Base-by-base conservation (phyloP, 306 rosid species). In the Glycine tomentella region DNA sequence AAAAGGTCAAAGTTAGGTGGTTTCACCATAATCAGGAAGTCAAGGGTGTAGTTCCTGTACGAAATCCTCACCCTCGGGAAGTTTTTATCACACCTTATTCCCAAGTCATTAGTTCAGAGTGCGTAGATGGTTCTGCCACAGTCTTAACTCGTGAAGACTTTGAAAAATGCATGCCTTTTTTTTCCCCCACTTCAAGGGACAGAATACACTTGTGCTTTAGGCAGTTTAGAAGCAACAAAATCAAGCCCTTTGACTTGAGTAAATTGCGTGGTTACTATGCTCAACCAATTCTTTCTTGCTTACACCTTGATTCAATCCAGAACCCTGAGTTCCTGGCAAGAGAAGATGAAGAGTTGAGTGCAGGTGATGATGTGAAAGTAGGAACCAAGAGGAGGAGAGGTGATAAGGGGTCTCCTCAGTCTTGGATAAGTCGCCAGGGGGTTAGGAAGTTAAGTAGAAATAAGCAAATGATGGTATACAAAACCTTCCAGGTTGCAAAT, bases 1-100 rank as follows among this genome's bases (percentile, higher is more conserved):
- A 92, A 83, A 95, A 93, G 90, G 96, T 95, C 34, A 95, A 92
- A 84, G 99, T 93, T 74, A 87, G 98, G 85, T 95, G 99, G 99
- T 95, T 95, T 92, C 99, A 95, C 85, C 96, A 87, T 75, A 93
- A 82, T 79, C 93, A 93, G 87, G 99, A 95, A 89, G 98, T 95
- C 84, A 93, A 90, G 81, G 98, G 97, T 67, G 89, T 84, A 56
- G 67, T 79, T 80, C 87, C 92, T 0, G 87, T 93, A 31, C 89
- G 91, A 74, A 93, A 95, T 83, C 89, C 93, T 82, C 98, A 95
- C 84, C 96, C 99, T 15, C 90, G 90, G 67, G 99, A 95, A 86
- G 94, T 95, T 79, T 95, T 95, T 83, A 93, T 95, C 77, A 95
- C 99, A 9, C 87, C 97, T 7, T 92, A 93, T 86, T 89, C 91